phyloP scores from a whole-genome alignment of 345 rosid species.

The Cardamine chenopodiifolia region DNA sequence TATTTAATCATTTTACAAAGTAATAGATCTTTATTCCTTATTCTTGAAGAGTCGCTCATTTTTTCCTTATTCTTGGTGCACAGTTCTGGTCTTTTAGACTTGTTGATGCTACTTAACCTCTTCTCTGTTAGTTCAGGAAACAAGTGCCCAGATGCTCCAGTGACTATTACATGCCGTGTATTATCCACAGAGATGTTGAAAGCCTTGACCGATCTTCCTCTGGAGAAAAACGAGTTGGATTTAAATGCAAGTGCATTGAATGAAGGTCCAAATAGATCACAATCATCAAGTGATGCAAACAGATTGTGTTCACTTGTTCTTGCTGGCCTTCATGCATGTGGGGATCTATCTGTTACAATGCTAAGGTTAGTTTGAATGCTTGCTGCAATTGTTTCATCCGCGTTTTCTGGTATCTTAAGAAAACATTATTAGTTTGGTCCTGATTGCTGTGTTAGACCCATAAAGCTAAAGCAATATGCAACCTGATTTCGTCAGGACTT shows the following conservation, averaged over 20 bases:
- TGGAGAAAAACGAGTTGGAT: slow-evolving; percentile 41
- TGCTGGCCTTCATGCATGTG: slow-evolving; percentile 98
- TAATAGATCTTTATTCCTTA: not conserved
- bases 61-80: not conserved
- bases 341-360: slow-evolving; percentile 94
- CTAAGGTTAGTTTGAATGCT: slow-evolving; percentile 61
- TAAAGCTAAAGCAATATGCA: slow-evolving; percentile 28
- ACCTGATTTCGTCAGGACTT: slow-evolving; percentile 56
- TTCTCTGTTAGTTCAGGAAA: slow-evolving; percentile 66
- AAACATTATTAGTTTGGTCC: not conserved
- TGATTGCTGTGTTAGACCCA: slow-evolving; percentile 11
- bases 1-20: not conserved
- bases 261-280: slow-evolving; percentile 29
- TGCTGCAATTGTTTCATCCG: slow-evolving; percentile 1
- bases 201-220: slow-evolving; percentile 48
- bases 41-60: slow-evolving; percentile 1
- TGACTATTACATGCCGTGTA: slow-evolving; percentile 71
- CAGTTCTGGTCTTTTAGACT: slow-evolving; percentile 30
- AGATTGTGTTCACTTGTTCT: slow-evolving; percentile 61
- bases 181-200: slow-evolving; percentile 69
- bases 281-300: slow-evolving; percentile 33
- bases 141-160: slow-evolving; percentile 57
- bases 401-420: not conserved
- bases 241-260: slow-evolving; percentile 33
- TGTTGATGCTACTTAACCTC: slow-evolving; percentile 39